Evolutionary conservation across 2,329 filamentous ascomycete genomes (phyloP).

Genomic region (Fusarium scirpi): DNA sequence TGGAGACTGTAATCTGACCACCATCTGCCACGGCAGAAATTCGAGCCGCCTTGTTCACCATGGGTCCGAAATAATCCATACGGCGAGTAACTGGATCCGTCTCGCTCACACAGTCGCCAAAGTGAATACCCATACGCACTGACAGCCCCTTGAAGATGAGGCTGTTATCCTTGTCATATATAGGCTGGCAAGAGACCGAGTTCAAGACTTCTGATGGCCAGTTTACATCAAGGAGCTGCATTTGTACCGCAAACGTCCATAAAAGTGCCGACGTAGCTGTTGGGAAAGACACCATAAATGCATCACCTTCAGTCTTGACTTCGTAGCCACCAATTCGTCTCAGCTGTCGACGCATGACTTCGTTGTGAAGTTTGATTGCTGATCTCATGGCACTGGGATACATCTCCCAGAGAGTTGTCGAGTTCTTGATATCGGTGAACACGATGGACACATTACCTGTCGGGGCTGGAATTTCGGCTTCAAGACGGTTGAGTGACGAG

Average conservation of each 20-base stretch:
- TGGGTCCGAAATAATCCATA: slow-evolving; percentile 99
- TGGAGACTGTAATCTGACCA: slow-evolving; percentile 95
- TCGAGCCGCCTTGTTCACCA: slow-evolving; percentile 97
- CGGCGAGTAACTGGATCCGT: slow-evolving; percentile 95
- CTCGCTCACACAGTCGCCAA: slow-evolving; percentile 93
- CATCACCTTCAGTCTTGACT: slow-evolving; percentile 99
- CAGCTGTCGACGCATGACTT: slow-evolving; percentile 93
- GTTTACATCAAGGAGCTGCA: slow-evolving; percentile 84
- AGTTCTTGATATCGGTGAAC: slow-evolving; percentile 99
- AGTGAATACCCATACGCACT: slow-evolving; percentile 98
- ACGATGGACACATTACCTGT: slow-evolving; percentile 92
- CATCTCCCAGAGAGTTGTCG: slow-evolving; percentile 94
- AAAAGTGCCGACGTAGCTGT: slow-evolving; percentile 94
- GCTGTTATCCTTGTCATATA: slow-evolving; percentile 85
- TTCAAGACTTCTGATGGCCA: slow-evolving; percentile 96
- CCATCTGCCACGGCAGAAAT: slow-evolving; percentile 96
- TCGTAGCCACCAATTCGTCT: slow-evolving; percentile 96
- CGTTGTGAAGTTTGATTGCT: slow-evolving; percentile 97
- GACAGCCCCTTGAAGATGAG: slow-evolving; percentile 94
- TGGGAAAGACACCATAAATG: slow-evolving; percentile 98
- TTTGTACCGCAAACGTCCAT: slow-evolving; percentile 97
- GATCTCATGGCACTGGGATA: slow-evolving; percentile 96
- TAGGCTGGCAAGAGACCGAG: slow-evolving; percentile 84
- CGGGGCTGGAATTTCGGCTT: slow-evolving; percentile 90
- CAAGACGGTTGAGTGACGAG: slow-evolving; percentile 86